Evolutionary conservation across 164 flowering plant species (phyloP).

Genomic region (Paratinospora sagittata): DNA sequence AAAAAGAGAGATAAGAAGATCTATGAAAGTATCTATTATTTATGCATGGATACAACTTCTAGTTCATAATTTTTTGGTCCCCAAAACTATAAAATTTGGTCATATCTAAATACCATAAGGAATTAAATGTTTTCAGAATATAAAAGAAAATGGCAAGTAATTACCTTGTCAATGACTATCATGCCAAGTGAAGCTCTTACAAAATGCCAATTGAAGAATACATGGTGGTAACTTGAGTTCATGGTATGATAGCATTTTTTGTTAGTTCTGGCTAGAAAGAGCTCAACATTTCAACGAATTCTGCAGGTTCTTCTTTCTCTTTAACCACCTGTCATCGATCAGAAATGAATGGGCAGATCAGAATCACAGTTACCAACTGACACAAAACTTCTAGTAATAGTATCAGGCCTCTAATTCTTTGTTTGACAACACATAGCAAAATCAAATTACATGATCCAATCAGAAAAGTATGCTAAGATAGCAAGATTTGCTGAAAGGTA

Average conservation of each 20-base stretch:
- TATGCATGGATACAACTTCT: no score
- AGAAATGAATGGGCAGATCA: background rate
- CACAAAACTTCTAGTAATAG: no score
- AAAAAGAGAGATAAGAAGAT: no score
- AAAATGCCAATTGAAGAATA: background rate
- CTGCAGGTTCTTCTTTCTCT: conserved; percentile 24
- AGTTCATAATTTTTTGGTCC: no score
- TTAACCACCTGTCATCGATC: conserved; percentile 22
- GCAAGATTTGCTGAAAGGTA: no score
- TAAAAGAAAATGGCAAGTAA: background rate
- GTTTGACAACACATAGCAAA: background rate
- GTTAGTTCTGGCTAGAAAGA: conserved; percentile 9
- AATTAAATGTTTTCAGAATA: background rate
- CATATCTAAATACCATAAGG: background rate
- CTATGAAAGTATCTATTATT: no score
- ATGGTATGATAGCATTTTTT: conserved; percentile 4
- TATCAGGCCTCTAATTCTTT: no score
- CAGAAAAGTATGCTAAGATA: background rate
- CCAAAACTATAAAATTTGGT: background rate
- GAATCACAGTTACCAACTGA: conserved; percentile 4
- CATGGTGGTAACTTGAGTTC: background rate
- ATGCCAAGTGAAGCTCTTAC: conserved; percentile 18
- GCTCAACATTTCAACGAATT: conserved; percentile 24
- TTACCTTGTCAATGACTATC: conserved; percentile 23
- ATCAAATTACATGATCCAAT: background rate